Evolutionary conservation across 805 yeast genomes (phyloP).

Genomic region (Candida vartiovaarae): DNA sequence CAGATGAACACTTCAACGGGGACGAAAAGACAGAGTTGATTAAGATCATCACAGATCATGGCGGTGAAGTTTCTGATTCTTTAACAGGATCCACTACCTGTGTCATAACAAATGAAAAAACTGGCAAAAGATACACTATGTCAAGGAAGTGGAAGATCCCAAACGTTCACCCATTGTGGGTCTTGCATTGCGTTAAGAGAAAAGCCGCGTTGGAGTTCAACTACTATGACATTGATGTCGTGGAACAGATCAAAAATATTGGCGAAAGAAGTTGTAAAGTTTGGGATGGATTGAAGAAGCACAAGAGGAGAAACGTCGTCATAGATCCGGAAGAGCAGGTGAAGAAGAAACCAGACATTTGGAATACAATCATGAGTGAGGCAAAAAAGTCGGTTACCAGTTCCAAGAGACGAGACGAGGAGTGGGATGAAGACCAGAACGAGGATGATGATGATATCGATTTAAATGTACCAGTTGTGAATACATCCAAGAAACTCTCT

Average conservation of each 20-base stretch:
- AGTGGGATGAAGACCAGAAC: slow-evolving; percentile 17
- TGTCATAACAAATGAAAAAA: slow-evolving; percentile 41
- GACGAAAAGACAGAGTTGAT: slow-evolving; percentile 28
- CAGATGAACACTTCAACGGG: slow-evolving; percentile 16
- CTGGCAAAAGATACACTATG: slow-evolving; percentile 46
- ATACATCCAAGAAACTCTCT: not conserved
- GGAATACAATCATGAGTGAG: slow-evolving; percentile 33
- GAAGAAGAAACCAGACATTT: slow-evolving; percentile 27
- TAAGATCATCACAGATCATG: slow-evolving; percentile 32
- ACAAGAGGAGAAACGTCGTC: slow-evolving; percentile 11
- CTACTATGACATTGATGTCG: slow-evolving; percentile 24
- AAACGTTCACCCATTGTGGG: slow-evolving; percentile 36
- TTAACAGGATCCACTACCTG: slow-evolving; percentile 37
- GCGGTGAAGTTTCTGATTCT: slow-evolving; percentile 46
- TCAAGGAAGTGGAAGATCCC: slow-evolving; percentile 36
- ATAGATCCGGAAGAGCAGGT: slow-evolving; percentile 11
- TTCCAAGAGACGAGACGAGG: slow-evolving; percentile 5
- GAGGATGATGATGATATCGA: not conserved
- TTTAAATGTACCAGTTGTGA: not conserved
- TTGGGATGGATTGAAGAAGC: slow-evolving; percentile 20
- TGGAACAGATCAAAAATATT: slow-evolving; percentile 13
- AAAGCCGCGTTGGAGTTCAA: slow-evolving; percentile 29
- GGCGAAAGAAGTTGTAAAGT: slow-evolving; percentile 26
- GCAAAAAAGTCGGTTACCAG: slow-evolving; percentile 2
- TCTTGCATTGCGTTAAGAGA: slow-evolving; percentile 31